Base-by-base conservation (phyloP, 768 basidiomycete species). In the Lactarius akahatsu region DNA sequence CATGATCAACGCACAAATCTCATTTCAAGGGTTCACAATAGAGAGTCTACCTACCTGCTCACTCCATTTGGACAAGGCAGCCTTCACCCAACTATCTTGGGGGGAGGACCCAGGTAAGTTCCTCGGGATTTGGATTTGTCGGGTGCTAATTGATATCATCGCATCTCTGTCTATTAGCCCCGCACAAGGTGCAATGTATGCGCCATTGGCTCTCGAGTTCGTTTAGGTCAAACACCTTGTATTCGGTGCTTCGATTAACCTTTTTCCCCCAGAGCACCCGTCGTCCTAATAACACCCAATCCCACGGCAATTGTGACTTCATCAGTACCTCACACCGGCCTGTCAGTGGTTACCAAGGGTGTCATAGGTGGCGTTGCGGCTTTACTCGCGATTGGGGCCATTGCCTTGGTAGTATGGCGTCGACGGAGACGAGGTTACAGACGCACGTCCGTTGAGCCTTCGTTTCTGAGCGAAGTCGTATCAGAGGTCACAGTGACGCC, bases 11-110 rank as follows among this genome's bases (percentile, higher is more conserved):
- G 57, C 2, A 55, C 43, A n/a, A 28, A 23, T 18, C 52, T 70
- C 8, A 70, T 68, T 38, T 23, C 52, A 20, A 64, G 8, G 4
- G 45, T 70, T 38, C 30, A 63, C 36, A 40, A 23, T 3, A 57
- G 52, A 10, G 62, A 9, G 34, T 36, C 34, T 4, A 38, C 11
- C 11, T 15, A 38, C 38, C 38, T 2, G 11, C 38, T 38, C 13
- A 38, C 32, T 8, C 32, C 13, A 3, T 36, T 11, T 36, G 34
- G 34, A 36, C 34, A 36, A 36, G 2, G 10, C 34, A 2, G 2
- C 0, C 10, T 36, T 1, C 2, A 11, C 10, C 34, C 34, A 36
- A 36, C 34, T 36, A 36, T 36, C 34, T 32, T 32, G 32, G 10
- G 10, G 1, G 10, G 34, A 38, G 38, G 11, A 10, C 38, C 38